Evolutionary conservation across 2,329 filamentous ascomycete species (phyloP), one percentile per base, ranked within the genome.

Genomic region (Fusarium begoniae): DNA sequence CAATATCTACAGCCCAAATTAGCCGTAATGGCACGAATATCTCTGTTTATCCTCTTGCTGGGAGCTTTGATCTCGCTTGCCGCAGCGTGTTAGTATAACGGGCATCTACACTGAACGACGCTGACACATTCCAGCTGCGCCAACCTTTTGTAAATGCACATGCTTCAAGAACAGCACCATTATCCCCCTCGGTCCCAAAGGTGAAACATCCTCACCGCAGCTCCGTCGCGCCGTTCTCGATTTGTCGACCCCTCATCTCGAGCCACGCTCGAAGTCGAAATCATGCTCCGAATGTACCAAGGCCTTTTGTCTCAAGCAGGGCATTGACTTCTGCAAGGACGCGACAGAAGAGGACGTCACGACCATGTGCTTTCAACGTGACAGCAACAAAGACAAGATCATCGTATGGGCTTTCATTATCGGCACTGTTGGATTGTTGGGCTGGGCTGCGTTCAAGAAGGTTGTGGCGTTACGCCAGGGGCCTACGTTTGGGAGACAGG

Each of bases 111-210:
- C 54, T 35, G 24, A 38, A 45, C 44, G 43, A 44, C 50, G 56
- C 60, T 73, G 64, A 70, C 79, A 79, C 71, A 81, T 40, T 11
- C 62, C 77, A 91, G 90, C 87, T 38, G 87, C 89, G 48, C 90
- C 89, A 24, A 89, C 88, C 5, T 92, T 92, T 80, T 92, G 90
- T 85, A 92, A 92, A 86, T 92, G 90, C 83, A 92, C 89, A 75
- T 92, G 90, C 83, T 91, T 91, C 84, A 89, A 89, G 76, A 92
- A 92, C 84, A 90, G 88, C 85, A 92, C 90, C 74, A 90, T 92
- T 77, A 90, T 92, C 78, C 85, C 88, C 20, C 86, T 91, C 15
- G 88, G 85, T n/a, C 86, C 87, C 8, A 81, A 85, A 66, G 77
- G 82, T 59, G 73, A 80, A 26, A 20, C 47, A 37, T 70, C 72